Conservation (phyloP, 2,329 filamentous ascomycete species). For the Penicillium sp. region DNA sequence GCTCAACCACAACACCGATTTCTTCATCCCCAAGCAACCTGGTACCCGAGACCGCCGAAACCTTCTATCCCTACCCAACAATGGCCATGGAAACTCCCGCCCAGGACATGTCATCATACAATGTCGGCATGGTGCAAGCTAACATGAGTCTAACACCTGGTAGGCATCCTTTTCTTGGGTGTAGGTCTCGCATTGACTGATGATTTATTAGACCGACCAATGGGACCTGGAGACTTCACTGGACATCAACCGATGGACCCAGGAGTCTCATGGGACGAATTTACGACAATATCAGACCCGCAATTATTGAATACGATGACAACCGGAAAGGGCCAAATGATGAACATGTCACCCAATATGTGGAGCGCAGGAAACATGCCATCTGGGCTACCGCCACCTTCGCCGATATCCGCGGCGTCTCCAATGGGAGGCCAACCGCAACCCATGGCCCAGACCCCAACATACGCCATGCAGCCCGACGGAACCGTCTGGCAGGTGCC, state of each 20-base stretch:
- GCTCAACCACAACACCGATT: conserved; percentile 50
- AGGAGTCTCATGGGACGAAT: conserved; percentile 41
- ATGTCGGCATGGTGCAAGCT: conserved; percentile 31
- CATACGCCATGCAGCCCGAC: conserved; percentile 39
- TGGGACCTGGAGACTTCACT: conserved; percentile 31
- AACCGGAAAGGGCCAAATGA: conserved; percentile 34
- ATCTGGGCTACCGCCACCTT: conserved; percentile 30
- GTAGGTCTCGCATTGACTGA: conserved; percentile 10
- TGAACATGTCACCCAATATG: conserved; percentile 34
- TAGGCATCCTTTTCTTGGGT: conserved; percentile 23
- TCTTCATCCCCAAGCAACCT: conserved; percentile 44
- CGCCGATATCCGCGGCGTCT: conserved; percentile 32
- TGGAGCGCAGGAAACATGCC: conserved; percentile 33
- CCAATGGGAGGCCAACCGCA: conserved; percentile 36
- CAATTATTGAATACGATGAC: conserved; percentile 38
- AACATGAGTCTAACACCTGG: conserved; percentile 40
- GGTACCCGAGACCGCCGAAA: conserved; percentile 36
- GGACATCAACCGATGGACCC: conserved; percentile 35
- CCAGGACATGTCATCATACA: conserved; percentile 38
- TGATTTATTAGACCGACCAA: conserved; percentile 28
- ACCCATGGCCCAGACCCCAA: conserved; percentile 28
- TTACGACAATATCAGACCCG: conserved; percentile 38
- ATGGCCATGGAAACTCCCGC: conserved; percentile 34
- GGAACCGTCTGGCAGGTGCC: conserved; percentile 40
- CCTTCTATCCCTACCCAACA: conserved; percentile 39